phyloP scores from a whole-genome alignment of 257 asterid genomes.

The Mentha longifolia region DNA sequence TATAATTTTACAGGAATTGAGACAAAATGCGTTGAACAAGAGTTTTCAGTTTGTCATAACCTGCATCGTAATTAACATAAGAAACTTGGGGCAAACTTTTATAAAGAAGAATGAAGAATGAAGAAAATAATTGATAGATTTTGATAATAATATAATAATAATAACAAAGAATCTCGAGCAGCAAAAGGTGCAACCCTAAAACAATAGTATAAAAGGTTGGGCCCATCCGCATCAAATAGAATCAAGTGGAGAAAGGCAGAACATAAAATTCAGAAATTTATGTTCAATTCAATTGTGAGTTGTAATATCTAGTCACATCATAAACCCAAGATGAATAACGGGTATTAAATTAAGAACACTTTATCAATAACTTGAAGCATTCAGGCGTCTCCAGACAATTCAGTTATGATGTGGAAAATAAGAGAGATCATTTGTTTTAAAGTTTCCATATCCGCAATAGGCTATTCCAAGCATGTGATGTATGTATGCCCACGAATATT shows the following conservation, averaged over 20 bases:
- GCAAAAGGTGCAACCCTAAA: not conserved
- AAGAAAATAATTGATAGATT: not conserved
- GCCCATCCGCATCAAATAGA: not conserved
- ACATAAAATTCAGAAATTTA: not conserved
- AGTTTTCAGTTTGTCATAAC: not conserved
- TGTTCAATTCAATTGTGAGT: not conserved
- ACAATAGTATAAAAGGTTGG: not conserved
- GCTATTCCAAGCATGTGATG: not conserved
- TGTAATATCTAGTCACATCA: not conserved
- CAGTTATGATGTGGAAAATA: not conserved
- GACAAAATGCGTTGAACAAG: not conserved
- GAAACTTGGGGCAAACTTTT: constrained; percentile 9
- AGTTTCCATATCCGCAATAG: not conserved
- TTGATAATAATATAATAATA: not conserved
- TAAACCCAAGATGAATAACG: not conserved
- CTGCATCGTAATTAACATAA: constrained; percentile 5
- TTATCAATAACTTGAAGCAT: not conserved
- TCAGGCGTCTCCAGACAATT: not conserved
- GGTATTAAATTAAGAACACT: not conserved
- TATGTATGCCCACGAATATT: not conserved
- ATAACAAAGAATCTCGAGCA: not conserved
- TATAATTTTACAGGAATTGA: not conserved
- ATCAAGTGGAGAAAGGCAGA: not conserved
- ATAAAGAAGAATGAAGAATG: not conserved
- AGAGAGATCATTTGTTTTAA: not conserved